Evolutionary conservation across 2,329 filamentous ascomycete species (phyloP), one percentile per base, ranked within the genome.

Genomic region (Paraphaeosphaeria minitans): DNA sequence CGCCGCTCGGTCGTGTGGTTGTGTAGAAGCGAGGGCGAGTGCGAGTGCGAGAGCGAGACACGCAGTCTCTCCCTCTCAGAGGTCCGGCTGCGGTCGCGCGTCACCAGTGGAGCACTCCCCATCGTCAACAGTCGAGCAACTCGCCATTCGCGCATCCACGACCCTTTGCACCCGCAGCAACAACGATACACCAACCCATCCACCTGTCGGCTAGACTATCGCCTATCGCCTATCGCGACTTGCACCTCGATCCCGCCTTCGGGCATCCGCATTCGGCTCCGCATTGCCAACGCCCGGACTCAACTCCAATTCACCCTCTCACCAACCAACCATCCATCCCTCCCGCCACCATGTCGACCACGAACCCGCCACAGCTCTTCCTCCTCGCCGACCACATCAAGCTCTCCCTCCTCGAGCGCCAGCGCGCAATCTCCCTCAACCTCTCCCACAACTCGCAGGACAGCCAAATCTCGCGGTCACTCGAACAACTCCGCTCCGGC

Each of bases 311-410:
- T 4, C 35, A 4, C 4, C 35, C 35, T n/a, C 43, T 29, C 43
- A 29, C 43, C 27, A 19, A 19, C n/a, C 24, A 27, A 6, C 24
- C 24, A 51, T 45, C 47, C 47, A 29, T 53, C 37, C 47, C 53
- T 57, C 47, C 54, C 59, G 55, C 51, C 62, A 55, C 66, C 59
- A 77, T 75, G 70, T 69, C 73, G 55, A 76, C 76, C 68, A 82
- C 82, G 59, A 86, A 83, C 66, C 82, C 86, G 51, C 83, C 84
- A 14, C 93, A 97, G 78, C 89, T 98, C 66, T 92, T 93, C 76
- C 89, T 98, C 55, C 87, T 98, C 58, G 92, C 93, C 71, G 95
- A 99, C 80, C 94, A 98, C 79, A 91, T 98, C 83, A 97, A 98
- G 80, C 87, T 98, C 61, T 97, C 93, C 14, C 85, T 99, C 16